Evolutionary conservation across 352 stramenopile genomes (phyloP).

Genomic region (Hyaloperonospora arabidopsidis): DNA sequence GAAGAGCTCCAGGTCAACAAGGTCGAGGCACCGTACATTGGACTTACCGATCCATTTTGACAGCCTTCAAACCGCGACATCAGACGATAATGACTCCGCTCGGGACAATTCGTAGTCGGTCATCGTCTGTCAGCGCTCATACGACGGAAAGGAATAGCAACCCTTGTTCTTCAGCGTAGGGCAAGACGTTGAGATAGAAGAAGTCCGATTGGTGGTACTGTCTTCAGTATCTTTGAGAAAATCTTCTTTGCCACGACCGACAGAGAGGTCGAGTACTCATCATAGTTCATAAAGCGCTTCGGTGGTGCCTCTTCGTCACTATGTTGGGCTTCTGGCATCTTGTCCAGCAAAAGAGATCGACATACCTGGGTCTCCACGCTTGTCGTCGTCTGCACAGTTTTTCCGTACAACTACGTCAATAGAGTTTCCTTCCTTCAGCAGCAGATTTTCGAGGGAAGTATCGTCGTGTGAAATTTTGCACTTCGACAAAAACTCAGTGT

Average conservation of each 20-base stretch:
- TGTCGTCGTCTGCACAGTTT: slow-evolving; percentile 28
- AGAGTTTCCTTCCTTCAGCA: slow-evolving; percentile 55
- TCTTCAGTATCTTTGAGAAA: slow-evolving; percentile 26
- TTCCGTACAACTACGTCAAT: slow-evolving; percentile 67
- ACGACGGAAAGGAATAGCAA: slow-evolving; percentile 73
- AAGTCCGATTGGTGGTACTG: slow-evolving; percentile 1
- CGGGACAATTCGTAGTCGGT: slow-evolving; percentile 54
- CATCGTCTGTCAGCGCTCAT: slow-evolving; percentile 63
- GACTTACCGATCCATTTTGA: slow-evolving; percentile 77
- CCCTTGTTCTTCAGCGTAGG: slow-evolving; percentile 64
- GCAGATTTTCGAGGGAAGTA: slow-evolving; percentile 37
- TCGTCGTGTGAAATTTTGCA: slow-evolving; percentile 48
- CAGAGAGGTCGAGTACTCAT: slow-evolving; percentile 68
- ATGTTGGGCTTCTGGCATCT: slow-evolving; percentile 23
- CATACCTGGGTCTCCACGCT: slow-evolving; percentile 18
- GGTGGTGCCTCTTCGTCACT: slow-evolving; percentile 22
- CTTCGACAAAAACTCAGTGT: slow-evolving; percentile 57
- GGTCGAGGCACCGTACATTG: slow-evolving; percentile 64
- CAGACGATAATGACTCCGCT: slow-evolving; percentile 74
- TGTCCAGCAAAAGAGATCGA: slow-evolving; percentile 23
- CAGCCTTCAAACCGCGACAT: slow-evolving; percentile 65
- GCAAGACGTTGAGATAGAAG: slow-evolving; percentile 34
- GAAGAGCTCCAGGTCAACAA: slow-evolving; percentile 73
- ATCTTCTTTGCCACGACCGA: slow-evolving; percentile 48
- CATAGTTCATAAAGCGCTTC: slow-evolving; percentile 75